Percentiles rank a stretch among this genome's conserved stretches.
phyloP scores from a whole-genome alignment of 768 basidiomycete genomes.

The Exidia glandulosa region DNA sequence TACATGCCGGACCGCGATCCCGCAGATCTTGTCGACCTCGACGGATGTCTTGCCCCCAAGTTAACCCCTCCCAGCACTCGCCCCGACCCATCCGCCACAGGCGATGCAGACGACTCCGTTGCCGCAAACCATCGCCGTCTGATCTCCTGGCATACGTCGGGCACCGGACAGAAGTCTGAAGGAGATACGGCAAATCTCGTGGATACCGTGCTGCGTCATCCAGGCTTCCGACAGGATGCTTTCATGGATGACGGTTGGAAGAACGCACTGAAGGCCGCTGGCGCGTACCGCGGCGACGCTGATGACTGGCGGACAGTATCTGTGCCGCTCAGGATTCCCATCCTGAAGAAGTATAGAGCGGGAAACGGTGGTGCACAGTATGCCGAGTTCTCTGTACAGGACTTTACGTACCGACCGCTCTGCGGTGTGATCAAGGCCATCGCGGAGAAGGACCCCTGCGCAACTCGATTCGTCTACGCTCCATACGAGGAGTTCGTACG shows the following conservation, averaged over 20 bases:
- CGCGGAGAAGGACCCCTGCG: too few species aligned
- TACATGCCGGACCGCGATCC: neutral
- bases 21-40: neutral
- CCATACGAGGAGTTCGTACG: too few species aligned
- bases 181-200: neutral
- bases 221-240: neutral
- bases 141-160: neutral
- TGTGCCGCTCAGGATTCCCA: neutral
- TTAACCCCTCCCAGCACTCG: too few species aligned
- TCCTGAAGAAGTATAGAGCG: neutral
- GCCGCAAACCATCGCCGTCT: neutral
- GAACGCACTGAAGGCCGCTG: neutral
- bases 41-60: neutral
- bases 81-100: too few species aligned
- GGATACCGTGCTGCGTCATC: neutral
- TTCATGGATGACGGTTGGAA: neutral
- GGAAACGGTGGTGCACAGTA: too few species aligned
- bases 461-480: too few species aligned
- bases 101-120: too few species aligned
- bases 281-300: neutral
- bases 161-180: neutral
- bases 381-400: too few species aligned
- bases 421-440: too few species aligned
- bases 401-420: too few species aligned
- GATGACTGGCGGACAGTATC: neutral